Evolutionary conservation across 768 basidiomycete genomes (phyloP).

Genomic region (Naganishia antarctica): DNA sequence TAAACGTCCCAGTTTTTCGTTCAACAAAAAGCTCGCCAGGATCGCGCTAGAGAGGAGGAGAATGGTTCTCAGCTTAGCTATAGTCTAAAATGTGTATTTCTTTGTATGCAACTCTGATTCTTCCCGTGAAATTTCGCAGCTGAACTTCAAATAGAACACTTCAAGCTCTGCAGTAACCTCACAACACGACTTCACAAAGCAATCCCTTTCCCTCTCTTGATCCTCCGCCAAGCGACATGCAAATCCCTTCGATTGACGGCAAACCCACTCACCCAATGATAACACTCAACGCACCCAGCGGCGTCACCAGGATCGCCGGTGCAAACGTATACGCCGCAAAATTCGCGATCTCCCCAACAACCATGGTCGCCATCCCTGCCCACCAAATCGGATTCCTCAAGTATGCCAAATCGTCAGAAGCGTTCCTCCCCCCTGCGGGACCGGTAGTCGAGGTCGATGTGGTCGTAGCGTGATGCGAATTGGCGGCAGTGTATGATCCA

Average conservation of each 20-base stretch:
- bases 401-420: constrained; percentile 80
- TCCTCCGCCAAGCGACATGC: neutral
- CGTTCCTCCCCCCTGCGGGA: constrained; percentile 46
- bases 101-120: no score
- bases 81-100: no score
- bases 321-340: constrained; percentile 98
- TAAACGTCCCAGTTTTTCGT: constrained; percentile 88
- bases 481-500: constrained; percentile 23
- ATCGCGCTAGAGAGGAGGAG: constrained; percentile 62
- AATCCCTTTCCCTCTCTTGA: constrained; percentile 3
- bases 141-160: no score
- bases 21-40: constrained; percentile 83
- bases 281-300: constrained; percentile 91
- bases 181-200: no score
- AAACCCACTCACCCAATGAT: constrained; percentile 73
- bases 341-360: constrained; percentile 74
- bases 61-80: neutral
- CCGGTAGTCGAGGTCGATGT: no score
- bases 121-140: no score
- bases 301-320: constrained; percentile 95
- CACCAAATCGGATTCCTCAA: constrained; percentile 93
- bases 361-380: constrained; percentile 85
- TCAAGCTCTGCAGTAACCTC: no score
- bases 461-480: constrained; percentile 43
- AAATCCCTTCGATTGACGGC: constrained; percentile 4